Percentiles rank a stretch among this genome's conserved stretches.
phyloP scores from a whole-genome alignment of 164 flowering plant species.

The Nymphaea colorata region DNA sequence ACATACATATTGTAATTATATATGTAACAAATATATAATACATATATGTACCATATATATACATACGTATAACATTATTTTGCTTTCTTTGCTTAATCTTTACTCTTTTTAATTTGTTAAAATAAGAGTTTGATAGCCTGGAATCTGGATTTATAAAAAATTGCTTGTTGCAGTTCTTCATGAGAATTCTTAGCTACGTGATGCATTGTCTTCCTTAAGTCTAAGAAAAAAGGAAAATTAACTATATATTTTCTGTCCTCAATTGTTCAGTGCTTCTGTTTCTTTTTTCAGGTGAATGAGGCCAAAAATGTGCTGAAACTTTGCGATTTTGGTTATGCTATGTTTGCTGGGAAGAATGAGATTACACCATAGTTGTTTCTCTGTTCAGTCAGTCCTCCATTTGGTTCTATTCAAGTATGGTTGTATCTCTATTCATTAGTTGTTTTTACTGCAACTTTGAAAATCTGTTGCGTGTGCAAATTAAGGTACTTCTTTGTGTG shows the following conservation, averaged over 20 bases:
- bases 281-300: slow-evolving; percentile 70
- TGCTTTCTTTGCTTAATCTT: slow-evolving; percentile 3
- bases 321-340: slow-evolving; percentile 98
- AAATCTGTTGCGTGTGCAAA: too few species aligned
- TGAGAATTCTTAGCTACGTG: background rate
- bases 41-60: too few species aligned
- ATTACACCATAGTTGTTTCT: slow-evolving; percentile 97
- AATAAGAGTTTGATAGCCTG: too few species aligned
- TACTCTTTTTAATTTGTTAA: background rate
- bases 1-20: too few species aligned
- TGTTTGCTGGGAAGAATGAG: slow-evolving; percentile 99
- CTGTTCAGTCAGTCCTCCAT: slow-evolving; percentile 70
- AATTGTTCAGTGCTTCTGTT: background rate
- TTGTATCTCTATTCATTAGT: too few species aligned
- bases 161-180: background rate
- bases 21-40: too few species aligned
- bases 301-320: slow-evolving; percentile 92
- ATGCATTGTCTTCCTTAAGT: too few species aligned
- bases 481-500: too few species aligned
- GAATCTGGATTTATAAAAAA: background rate
- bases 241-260: background rate
- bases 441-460: too few species aligned
- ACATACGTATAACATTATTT: slow-evolving; percentile 49
- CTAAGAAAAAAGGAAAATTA: background rate
- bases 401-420: background rate